phyloP scores from a whole-genome alignment of 345 rosid species.

The Microthlaspi erraticum region DNA sequence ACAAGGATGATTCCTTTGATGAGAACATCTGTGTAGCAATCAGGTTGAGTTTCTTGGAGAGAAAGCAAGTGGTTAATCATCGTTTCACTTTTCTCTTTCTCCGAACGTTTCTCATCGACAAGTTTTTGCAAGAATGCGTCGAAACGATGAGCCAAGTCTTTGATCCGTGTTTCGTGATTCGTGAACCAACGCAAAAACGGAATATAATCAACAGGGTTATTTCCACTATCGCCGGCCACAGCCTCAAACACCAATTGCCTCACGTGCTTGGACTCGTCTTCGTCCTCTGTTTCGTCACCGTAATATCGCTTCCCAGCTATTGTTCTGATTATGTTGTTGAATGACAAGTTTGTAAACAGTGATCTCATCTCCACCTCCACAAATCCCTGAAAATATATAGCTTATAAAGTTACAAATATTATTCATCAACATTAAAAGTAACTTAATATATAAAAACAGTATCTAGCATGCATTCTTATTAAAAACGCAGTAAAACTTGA shows the following conservation, averaged over 20 bases:
- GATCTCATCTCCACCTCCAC: slow-evolving; percentile 52
- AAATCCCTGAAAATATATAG: no score
- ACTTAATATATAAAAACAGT: no score
- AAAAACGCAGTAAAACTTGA: no score
- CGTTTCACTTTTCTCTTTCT: slow-evolving; percentile 32
- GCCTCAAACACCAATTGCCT: slow-evolving; percentile 39
- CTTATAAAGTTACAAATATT: no score
- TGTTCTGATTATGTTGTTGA: slow-evolving; percentile 53
- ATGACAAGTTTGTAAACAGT: slow-evolving; percentile 45
- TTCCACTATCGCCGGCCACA: not conserved
- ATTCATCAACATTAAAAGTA: no score
- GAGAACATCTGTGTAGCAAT: slow-evolving; percentile 52
- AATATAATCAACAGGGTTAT: slow-evolving; percentile 42
- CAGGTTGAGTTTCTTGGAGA: slow-evolving; percentile 56
- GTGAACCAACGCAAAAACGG: slow-evolving; percentile 46
- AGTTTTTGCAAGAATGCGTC: slow-evolving; percentile 53
- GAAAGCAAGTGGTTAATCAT: slow-evolving; percentile 57
- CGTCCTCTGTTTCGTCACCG: slow-evolving; percentile 45
- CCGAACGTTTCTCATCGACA: slow-evolving; percentile 50
- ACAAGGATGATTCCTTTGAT: slow-evolving; percentile 55
- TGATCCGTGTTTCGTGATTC: slow-evolving; percentile 35
- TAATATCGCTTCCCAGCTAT: slow-evolving; percentile 59
- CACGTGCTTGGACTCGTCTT: slow-evolving; percentile 43
- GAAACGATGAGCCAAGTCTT: slow-evolving; percentile 31
- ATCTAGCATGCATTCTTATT: no score